Percentiles rank a stretch among this genome's conserved stretches.
phyloP scores from a whole-genome alignment of 148 eudicot genomes.

The Dianthus caryophyllus region DNA sequence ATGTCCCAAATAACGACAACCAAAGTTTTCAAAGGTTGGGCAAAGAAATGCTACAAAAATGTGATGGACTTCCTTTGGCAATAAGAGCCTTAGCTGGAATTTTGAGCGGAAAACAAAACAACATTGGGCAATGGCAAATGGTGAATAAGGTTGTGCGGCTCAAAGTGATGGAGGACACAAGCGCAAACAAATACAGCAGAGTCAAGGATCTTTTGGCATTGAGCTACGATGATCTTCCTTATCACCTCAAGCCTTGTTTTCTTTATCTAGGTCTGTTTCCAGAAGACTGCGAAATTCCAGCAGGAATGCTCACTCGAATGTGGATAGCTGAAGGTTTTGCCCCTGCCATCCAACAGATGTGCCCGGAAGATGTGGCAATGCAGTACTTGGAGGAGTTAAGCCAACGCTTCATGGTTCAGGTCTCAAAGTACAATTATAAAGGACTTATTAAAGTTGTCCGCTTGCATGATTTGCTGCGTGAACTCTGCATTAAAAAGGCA shows the following conservation, averaged over 20 bases:
- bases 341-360: neutral
- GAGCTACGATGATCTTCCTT: slow-evolving; percentile 21
- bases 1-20: neutral
- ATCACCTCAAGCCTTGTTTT: slow-evolving; percentile 20
- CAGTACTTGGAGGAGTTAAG: slow-evolving; percentile 16
- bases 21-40: slow-evolving; percentile 20
- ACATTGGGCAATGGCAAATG: slow-evolving; percentile 12
- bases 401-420: slow-evolving; percentile 19
- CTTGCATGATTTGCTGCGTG: slow-evolving; percentile 21
- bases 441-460: slow-evolving; percentile 6
- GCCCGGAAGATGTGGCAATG: slow-evolving; percentile 18
- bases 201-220: slow-evolving; percentile 12
- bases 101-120: neutral
- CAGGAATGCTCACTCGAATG: slow-evolving; percentile 14
- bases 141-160: slow-evolving; percentile 2
- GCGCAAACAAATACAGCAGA: slow-evolving; percentile 6
- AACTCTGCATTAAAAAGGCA: slow-evolving; percentile 22
- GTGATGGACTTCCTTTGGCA: slow-evolving; percentile 34
- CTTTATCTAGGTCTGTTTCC: slow-evolving; percentile 25
- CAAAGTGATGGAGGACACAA: slow-evolving; percentile 9
- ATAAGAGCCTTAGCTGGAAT: slow-evolving; percentile 32
- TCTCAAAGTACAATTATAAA: neutral
- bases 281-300: slow-evolving; percentile 18
- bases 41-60: slow-evolving; percentile 26
- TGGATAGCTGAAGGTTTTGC: slow-evolving; percentile 27